These are phyloP conservation scores for Dendrocalamus sinicus DNA, from an alignment of 176 grass and related monocot genomes.

Conservation along the genomic window DNA sequence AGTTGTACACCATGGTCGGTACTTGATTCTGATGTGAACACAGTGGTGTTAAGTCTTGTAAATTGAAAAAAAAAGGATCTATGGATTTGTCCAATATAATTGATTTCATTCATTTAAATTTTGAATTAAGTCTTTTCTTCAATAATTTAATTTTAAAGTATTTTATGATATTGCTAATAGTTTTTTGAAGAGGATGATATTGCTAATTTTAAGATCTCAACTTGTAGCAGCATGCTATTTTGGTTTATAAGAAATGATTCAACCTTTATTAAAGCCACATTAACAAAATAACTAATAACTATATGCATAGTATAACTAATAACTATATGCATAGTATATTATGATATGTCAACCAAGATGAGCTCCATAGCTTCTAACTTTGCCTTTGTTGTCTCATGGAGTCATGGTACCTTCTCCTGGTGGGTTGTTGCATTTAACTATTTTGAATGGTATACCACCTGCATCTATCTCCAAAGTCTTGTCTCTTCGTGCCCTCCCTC, in stretches of 20 bases:
- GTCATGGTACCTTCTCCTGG: no score
- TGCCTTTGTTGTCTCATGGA: neutral
- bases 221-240: neutral
- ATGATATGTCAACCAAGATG: neutral
- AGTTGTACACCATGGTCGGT: neutral
- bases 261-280: neutral
- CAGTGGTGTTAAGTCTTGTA: neutral
- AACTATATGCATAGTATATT: neutral
- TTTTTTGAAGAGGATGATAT: no score
- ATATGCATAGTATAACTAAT: neutral
- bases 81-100: neutral
- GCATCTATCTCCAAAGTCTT: no score
- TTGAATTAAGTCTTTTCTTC: neutral
- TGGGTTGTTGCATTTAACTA: no score
- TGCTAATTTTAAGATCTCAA: neutral
- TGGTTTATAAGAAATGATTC: neutral
- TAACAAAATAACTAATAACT: neutral
- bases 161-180: neutral
- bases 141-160: neutral
- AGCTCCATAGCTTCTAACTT: neutral
- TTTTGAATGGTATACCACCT: no score
- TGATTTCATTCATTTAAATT: neutral
- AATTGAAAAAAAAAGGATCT: neutral
- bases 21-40: neutral
- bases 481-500: neutral